Evolutionary conservation across 139 green algal genomes (phyloP), one percentile per base, ranked within the genome.

Genomic region (Picochlorum costavermella): DNA sequence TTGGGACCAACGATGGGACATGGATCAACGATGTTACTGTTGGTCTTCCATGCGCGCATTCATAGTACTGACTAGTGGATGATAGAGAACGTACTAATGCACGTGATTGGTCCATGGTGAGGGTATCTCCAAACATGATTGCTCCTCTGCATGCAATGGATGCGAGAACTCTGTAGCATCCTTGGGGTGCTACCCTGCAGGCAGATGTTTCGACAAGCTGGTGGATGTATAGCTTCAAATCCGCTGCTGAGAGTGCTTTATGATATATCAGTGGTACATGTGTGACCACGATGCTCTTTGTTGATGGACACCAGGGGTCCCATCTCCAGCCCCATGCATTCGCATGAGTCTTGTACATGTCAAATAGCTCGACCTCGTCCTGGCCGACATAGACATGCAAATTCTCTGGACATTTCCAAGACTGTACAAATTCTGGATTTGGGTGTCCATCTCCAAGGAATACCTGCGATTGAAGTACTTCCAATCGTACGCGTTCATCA

Each of bases 91-190:
- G 46, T 45, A 95, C 28, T 51, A 96, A 75, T 1, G 48, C 28
- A 2, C 56, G 48, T 51, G 80, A 84, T 56, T 72, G 56, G 3
- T 12, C 17, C 2, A 23, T 55, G 2, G 11, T 16, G 28, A 96
- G 80, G 25, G n/a, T 5, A 69, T 92, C 78, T 0, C 85, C 86
- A 70, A 94, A 95, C 88, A 92, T 96, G 70, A 95, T 71, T 4
- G 89, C 86, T 2, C 57, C 64, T 12, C 88, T 79, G 76, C 89
- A 96, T 2, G 88, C 82, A 61, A 86, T 85, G 43, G 75, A 86
- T 51, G 51, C 63, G 33, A 91, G 75, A 46, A 84, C 66, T 26
- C 79, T 66, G 20, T 73, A 31, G 23, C 83, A 75, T 2, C 68
- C 77, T 0, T 81, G 50, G 0, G 84, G 84, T 60, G 75, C 25